Evolutionary conservation across 805 yeast genomes (phyloP).

Genomic region (Yarrowia yakushimensis): DNA sequence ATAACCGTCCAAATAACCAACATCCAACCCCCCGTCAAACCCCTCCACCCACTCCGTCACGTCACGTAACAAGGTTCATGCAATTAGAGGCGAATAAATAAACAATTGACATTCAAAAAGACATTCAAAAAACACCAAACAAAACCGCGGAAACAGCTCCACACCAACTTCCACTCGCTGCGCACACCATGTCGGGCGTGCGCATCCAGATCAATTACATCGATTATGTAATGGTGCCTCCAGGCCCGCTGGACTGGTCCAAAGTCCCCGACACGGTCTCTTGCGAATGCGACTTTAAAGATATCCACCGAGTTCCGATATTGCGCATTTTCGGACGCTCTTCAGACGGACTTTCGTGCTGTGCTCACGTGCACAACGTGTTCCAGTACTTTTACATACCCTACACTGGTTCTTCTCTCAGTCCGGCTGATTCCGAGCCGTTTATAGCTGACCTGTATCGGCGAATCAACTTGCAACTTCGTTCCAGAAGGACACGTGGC

Average conservation of each 20-base stretch:
- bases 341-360: conserved; percentile 48
- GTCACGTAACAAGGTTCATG: neutral
- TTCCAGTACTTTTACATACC: conserved; percentile 77
- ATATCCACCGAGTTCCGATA: neutral
- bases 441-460: conserved; percentile 28
- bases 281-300: neutral
- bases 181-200: neutral
- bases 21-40: neutral
- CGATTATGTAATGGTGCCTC: conserved; percentile 18
- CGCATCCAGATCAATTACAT: conserved; percentile 19
- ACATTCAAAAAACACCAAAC: neutral
- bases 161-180: too few relatives aligned
- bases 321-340: neutral
- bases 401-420: conserved; percentile 45
- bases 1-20: neutral
- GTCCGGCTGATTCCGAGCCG: conserved; percentile 29
- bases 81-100: neutral
- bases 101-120: neutral
- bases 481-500: conserved; percentile 32
- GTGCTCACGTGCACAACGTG: conserved; percentile 77
- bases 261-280: neutral
- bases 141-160: neutral
- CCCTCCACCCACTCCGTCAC: neutral
- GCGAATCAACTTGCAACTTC: conserved; percentile 35
- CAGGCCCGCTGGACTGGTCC: neutral